phyloP scores from a whole-genome alignment of 208 protist genomes.

The Crithidia brevicula region DNA sequence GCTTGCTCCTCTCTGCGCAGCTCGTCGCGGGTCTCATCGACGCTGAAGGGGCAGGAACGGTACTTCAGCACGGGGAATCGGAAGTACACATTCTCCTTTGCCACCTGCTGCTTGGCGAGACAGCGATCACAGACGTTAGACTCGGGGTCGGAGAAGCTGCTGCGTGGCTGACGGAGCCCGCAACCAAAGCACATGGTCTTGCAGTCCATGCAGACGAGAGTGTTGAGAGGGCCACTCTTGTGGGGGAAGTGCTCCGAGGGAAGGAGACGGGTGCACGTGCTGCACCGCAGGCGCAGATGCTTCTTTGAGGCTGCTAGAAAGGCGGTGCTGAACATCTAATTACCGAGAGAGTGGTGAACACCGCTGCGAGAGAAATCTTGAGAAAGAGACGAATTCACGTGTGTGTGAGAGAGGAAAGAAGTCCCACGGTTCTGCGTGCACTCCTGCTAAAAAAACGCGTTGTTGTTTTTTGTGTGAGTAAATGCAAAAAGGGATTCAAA shows the following conservation, averaged over 20 bases:
- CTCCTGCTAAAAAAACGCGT: conserved; percentile 2
- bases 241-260: conserved; percentile 74
- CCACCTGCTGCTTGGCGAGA: conserved; percentile 74
- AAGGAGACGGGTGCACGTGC: conserved; percentile 61
- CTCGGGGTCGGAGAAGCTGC: conserved; percentile 50
- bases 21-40: conserved; percentile 78
- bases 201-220: conserved; percentile 73
- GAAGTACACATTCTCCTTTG: conserved; percentile 87
- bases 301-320: conserved; percentile 65
- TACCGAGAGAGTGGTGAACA: not conserved
- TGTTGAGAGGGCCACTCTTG: conserved; percentile 45
- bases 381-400: not conserved
- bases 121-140: conserved; percentile 68
- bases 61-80: conserved; percentile 90
- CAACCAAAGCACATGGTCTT: conserved; percentile 79
- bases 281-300: conserved; percentile 68
- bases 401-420: not conserved
- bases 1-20: conserved; percentile 40
- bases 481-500: conserved; percentile 8
- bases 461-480: not conserved
- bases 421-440: not conserved
- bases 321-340: conserved; percentile 27
- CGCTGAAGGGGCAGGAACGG: conserved; percentile 80
- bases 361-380: not conserved
- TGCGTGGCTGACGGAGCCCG: conserved; percentile 55